phyloP scores from a whole-genome alignment of 257 asterid species.

The Solanum ahanhuiri region DNA sequence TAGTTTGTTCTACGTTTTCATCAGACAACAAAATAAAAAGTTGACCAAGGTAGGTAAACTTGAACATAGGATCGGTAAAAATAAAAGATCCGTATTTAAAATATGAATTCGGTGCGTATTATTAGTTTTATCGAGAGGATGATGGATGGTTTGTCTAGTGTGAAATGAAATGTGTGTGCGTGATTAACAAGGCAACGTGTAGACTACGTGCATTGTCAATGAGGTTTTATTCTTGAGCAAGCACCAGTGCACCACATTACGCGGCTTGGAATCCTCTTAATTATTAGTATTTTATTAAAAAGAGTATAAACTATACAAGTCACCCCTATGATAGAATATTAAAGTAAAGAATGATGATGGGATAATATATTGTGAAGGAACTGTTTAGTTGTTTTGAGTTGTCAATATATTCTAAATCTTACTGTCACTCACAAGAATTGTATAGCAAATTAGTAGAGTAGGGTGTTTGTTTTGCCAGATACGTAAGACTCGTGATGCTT shows the following conservation, averaged over 20 bases:
- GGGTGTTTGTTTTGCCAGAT: not conserved
- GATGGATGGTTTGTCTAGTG: not conserved
- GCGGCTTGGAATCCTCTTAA: not conserved
- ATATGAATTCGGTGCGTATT: too few relatives aligned
- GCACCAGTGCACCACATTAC: not conserved
- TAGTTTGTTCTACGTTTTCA: not conserved
- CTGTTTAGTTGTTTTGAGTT: not conserved
- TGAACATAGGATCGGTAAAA: not conserved
- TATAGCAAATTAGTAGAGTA: not conserved
- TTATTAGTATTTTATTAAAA: not conserved
- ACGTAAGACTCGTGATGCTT: not conserved
- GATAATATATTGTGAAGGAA: not conserved
- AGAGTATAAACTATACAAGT: not conserved
- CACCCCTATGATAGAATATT: not conserved
- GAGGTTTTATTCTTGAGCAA: not conserved
- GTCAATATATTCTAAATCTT: not conserved
- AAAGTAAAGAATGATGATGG: not conserved
- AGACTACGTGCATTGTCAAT: not conserved
- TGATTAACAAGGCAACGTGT: not conserved
- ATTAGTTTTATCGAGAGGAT: too few relatives aligned
- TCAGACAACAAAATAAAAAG: not conserved
- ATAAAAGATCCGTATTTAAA: too few relatives aligned
- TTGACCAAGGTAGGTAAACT: not conserved
- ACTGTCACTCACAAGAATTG: not conserved
- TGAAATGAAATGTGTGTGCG: not conserved